These are phyloP conservation scores for Tricholoma saponaceum DNA, from an alignment of 768 basidiomycete genomes.

Conservation along the genomic window DNA sequence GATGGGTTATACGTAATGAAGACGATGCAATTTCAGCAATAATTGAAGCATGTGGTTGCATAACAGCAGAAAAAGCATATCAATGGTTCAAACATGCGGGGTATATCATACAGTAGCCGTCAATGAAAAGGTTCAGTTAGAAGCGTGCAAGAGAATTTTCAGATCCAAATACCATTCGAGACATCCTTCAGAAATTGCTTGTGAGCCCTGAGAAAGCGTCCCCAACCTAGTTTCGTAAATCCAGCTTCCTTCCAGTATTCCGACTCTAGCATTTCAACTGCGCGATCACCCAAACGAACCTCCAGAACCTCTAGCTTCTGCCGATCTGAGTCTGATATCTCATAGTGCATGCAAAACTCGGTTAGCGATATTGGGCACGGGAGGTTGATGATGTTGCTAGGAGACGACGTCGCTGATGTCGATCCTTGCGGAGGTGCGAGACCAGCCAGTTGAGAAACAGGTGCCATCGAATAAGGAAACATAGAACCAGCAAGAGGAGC, in stretches of 20 bases:
- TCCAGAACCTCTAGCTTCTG: background rate
- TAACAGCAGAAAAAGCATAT: slow-evolving; percentile 1
- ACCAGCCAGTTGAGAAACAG: too few species aligned
- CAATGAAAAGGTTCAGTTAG: too few species aligned
- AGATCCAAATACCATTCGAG: background rate
- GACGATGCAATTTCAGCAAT: slow-evolving; percentile 7
- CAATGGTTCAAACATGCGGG: too few species aligned
- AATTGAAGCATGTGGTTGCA: slow-evolving; percentile 13
- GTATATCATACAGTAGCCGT: too few species aligned
- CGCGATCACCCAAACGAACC: too few species aligned
- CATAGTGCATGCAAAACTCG: background rate
- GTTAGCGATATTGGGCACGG: too few species aligned
- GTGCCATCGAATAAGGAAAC: too few species aligned
- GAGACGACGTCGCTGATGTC: too few species aligned
- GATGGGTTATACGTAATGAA: background rate
- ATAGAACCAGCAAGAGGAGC: too few species aligned
- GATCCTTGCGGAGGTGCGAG: too few species aligned
- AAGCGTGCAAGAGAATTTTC: too few species aligned
- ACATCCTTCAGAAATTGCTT: background rate
- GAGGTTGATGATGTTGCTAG: too few species aligned
- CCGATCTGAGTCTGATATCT: background rate
- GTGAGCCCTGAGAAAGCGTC: background rate
- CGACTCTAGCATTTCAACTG: background rate
- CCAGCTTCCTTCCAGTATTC: background rate
- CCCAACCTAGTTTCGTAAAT: background rate